Evolutionary conservation across 495 filamentous ascomycete species (phyloP), one percentile per base, ranked within the genome.

Genomic region (Aspergillus biplanus): DNA sequence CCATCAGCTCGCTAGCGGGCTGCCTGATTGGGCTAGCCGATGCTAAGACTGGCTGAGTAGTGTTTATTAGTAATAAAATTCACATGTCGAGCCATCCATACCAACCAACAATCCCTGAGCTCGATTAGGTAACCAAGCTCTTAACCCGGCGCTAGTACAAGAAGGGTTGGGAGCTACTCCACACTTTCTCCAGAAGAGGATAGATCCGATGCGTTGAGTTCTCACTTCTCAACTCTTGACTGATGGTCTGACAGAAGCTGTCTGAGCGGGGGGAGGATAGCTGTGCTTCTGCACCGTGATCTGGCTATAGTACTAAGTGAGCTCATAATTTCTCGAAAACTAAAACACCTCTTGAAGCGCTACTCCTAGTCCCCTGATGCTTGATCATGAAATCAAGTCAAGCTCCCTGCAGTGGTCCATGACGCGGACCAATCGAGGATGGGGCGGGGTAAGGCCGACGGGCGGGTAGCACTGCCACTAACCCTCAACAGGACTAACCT

Each of bases 391-490:
- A 12, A 44, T 31, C 47, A 21, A 21, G n/a, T 50, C 47, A 31
- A 50, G 47, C 47, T 27, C 47, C 16, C 8, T 21, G 47, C 47
- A 21, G n/a, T 7, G 9, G 16, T 27, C 11, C 7, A 31, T 6
- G 47, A 50, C 16, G 16, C 21, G 7, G 47, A 50, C 47, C 47
- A 50, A 50, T 50, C 16, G 47, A 50, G 47, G 47, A 33, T 55
- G 58, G 53, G 44, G 63, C 63, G 63, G 63, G 63, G 63, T 65
- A 58, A 27, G 35, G 3, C 49, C 39, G 27, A 39, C 18, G 7
- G 8, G 33, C 42, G 44, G 63, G 58, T 54, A 59, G 63, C 57
- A 52, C 31, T 58, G 58, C 63, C 58, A 65, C 63, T 21, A 42
- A 33, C 56, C 21, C 21, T 27, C 21, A 27, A 27, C 32, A n/a